Percentiles rank a stretch among this genome's conserved stretches.
Evolutionary conservation across 2,329 filamentous ascomycete genomes (phyloP).

Genomic region (Stagonosporopsis chrysanthemi): DNA sequence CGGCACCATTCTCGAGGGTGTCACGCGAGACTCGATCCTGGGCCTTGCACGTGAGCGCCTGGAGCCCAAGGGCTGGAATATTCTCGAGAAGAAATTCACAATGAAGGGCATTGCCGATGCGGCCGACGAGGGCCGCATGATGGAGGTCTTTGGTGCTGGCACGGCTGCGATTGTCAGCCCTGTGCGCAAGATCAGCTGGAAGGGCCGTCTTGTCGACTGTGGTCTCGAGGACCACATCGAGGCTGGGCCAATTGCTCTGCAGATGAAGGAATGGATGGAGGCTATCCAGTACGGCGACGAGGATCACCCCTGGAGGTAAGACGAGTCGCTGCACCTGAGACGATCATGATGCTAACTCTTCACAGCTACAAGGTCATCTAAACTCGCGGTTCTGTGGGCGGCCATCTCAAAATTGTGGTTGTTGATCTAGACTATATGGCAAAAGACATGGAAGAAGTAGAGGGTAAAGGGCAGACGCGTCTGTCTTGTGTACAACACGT

Average conservation of each 20-base stretch:
- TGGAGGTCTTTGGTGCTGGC: constrained; percentile 93
- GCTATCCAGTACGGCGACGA: constrained; percentile 92
- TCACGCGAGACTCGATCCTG: constrained; percentile 92
- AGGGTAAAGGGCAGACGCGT: constrained; percentile 6
- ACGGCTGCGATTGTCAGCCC: constrained; percentile 95
- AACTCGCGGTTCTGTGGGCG: neutral
- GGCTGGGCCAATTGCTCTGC: constrained; percentile 82
- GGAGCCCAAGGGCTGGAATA: constrained; percentile 83
- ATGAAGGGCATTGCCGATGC: constrained; percentile 88
- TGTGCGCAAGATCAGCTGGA: constrained; percentile 88
- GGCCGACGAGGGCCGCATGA: constrained; percentile 79
- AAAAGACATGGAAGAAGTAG: neutral
- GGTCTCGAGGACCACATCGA: constrained; percentile 82
- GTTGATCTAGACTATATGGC: constrained; percentile 4
- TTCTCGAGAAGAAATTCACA: constrained; percentile 88
- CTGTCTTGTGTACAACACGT: constrained; percentile 16
- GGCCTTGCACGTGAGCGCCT: constrained; percentile 83
- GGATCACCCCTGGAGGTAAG: constrained; percentile 83
- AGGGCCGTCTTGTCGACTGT: constrained; percentile 80
- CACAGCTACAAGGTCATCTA: constrained; percentile 40
- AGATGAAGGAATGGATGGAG: constrained; percentile 98
- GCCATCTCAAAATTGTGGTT: neutral
- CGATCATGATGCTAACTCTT: constrained; percentile 26
- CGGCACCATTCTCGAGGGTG: constrained; percentile 94
- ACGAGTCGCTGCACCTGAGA: constrained; percentile 6